Evolutionary conservation across 2,329 filamentous ascomycete genomes (phyloP), one percentile per base, ranked within the genome.

Genomic region (Harringtonia aguacate): DNA sequence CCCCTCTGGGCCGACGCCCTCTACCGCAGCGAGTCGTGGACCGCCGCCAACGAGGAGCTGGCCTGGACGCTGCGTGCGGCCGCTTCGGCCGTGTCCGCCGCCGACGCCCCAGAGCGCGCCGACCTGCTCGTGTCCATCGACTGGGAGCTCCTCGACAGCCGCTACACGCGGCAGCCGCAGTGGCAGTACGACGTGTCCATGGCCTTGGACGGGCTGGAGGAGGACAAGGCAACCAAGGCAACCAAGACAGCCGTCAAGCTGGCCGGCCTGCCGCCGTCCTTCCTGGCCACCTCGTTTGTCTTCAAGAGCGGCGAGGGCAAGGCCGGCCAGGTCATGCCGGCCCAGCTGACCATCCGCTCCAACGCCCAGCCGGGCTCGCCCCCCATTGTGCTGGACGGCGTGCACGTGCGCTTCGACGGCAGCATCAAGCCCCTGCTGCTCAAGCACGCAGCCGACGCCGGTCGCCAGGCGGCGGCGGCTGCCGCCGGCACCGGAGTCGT

Each of bases 171-270:
- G 50, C 69, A 69, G 15, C 63, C 68, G 12, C 67, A 72, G 24
- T 81, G 77, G 78, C 68, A 70, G 46, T 83, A 82, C 50, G 72
- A 84, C 52, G 64, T 84, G 13, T 61, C 62, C 4, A 75, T 65
- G 50, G 74, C 76, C 4, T 61, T 84, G 3, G 66, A 78, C 12
- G 75, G 63, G 7, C 52, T 78, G 4, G 48, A 63, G 2, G 59
- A 65, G 14, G 21, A 29, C 9, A 27, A 33, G 12, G 27, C 27
- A 1, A 27, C 31, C 14, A 24, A 28, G 18, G 36, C 15, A 56
- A 63, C 2, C 3, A 74, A 67, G 47, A 74, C 74, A 2, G 61
- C 60, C 1, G 63, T 82, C 27, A 64, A 64, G 17, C 58, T 81
- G 13, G 66, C 66, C 43, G 65, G 70, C 31, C 46, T 53, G 34